Evolutionary conservation across 768 basidiomycete genomes (phyloP).

Genomic region (Heimioporus sp.): DNA sequence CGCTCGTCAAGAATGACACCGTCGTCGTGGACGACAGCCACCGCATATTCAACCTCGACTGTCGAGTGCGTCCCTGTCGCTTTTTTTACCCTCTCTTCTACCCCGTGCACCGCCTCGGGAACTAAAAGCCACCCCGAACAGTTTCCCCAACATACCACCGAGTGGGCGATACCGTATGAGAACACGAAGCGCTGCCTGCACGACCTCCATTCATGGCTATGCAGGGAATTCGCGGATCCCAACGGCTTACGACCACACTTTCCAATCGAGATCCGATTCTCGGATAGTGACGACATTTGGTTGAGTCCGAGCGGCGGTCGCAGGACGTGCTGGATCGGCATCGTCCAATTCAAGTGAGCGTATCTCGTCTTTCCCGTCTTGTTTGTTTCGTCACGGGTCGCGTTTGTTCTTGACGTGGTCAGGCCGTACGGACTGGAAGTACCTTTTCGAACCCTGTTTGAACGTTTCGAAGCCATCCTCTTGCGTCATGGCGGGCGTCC

Average conservation of each 20-base stretch:
- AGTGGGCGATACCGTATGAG: slow-evolving; percentile 87
- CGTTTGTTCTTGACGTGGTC: background rate
- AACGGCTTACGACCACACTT: slow-evolving; percentile 86
- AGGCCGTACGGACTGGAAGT: slow-evolving; percentile 87
- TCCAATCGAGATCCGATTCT: slow-evolving; percentile 89
- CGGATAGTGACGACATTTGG: slow-evolving; percentile 89
- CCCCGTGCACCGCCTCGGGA: background rate
- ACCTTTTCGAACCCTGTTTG: slow-evolving; percentile 78
- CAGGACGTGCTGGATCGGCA: slow-evolving; percentile 91
- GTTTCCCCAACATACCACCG: slow-evolving; percentile 93
- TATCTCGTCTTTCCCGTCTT: background rate
- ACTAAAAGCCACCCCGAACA: slow-evolving; percentile 28
- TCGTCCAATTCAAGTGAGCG: slow-evolving; percentile 92
- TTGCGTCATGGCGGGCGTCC: slow-evolving; percentile 73
- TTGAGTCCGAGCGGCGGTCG: slow-evolving; percentile 83
- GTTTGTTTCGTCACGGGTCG: background rate
- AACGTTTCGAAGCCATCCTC: slow-evolving; percentile 71
- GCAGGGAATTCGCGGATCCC: slow-evolving; percentile 60
- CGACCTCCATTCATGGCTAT: slow-evolving; percentile 72
- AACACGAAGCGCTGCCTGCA: slow-evolving; percentile 63
- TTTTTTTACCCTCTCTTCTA: background rate
- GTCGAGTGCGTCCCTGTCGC: slow-evolving; percentile 57
- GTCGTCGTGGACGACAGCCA: slow-evolving; percentile 75
- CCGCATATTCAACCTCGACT: slow-evolving; percentile 90
- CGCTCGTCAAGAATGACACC: slow-evolving; percentile 57